Base-by-base conservation (phyloP, 2,329 filamentous ascomycete species). In the Hymenotorrendiella dingleyae region DNA sequence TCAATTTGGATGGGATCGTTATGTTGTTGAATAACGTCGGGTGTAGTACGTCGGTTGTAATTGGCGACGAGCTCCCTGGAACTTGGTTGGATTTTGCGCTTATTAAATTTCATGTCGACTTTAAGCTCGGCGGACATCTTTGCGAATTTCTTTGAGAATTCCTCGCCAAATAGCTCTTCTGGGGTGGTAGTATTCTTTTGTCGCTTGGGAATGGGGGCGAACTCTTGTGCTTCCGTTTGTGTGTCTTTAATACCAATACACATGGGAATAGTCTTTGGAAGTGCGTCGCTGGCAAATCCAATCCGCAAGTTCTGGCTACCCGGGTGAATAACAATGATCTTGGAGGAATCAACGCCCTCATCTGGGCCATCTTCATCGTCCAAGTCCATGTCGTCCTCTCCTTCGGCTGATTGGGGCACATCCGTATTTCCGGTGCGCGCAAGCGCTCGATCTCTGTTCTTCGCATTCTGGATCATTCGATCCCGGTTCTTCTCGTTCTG, bases 221-320 rank as follows among this genome's bases (percentile, higher is more conserved):
- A 71, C 64, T 87, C 83, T 60, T 97, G 88, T 12, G 86, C 83
- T 66, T 98, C 93, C 46, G 82, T 90, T 57, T 82, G 76, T 6
- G 76, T 70, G 54, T 85, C 85, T 59, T 82, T 86, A 24, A 84
- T 82, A 17, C 91, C 93, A 49, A 97, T 82, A 1, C 87, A 82
- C 85, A 94, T 96, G 4, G 93, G 91, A 29, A 97, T 79, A 1
- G 89, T 94, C 67, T 93, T 95, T 6, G 93, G 93, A 4, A 98
- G 70, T 5, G 90, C 91, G 66, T 98, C 93, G 57, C 86, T 95
- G n/a, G 91, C 90, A 47, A 97, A 80, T 0, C 93, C 93, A 56
- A 98, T 90, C 36, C 93, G 81, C 49, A 98, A 68, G 53, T 97
- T 97, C 65, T 97, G 91, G 61, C 91, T 97, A 22, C 93, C 93